Percentiles rank a stretch among this genome's conserved stretches.
Evolutionary conservation across 495 filamentous ascomycete genomes (phyloP).

Genomic region (Aspergillus nidulans): DNA sequence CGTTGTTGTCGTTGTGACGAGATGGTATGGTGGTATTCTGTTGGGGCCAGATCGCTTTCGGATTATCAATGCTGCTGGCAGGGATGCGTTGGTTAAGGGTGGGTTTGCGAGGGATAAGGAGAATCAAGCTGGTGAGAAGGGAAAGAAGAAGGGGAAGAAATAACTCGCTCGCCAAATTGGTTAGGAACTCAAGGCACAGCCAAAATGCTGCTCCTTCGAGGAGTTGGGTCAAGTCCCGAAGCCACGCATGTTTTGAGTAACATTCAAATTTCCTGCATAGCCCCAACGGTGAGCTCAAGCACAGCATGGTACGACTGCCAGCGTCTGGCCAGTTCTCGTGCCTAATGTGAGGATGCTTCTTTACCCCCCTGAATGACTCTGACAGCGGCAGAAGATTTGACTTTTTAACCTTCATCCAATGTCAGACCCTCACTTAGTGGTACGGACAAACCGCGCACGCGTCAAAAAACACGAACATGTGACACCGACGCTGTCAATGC

Average conservation of each 20-base stretch:
- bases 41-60: conserved; percentile 86
- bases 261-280: no score
- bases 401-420: no score
- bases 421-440: no score
- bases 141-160: conserved; percentile 58
- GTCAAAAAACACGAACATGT: background rate
- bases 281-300: background rate
- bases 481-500: background rate
- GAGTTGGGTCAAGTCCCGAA: background rate
- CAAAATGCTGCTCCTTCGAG: background rate
- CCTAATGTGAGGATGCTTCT: no score
- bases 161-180: conserved; percentile 18
- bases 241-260: no score
- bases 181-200: background rate
- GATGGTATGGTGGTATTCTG: conserved; percentile 91
- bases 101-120: conserved; percentile 51
- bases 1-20: conserved; percentile 84
- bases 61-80: conserved; percentile 78
- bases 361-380: no score
- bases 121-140: conserved; percentile 41
- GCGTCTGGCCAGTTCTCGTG: background rate
- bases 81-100: conserved; percentile 81
- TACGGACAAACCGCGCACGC: background rate
- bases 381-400: no score
- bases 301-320: background rate